Percentiles rank a stretch among this genome's conserved stretches.
Conservation (phyloP, 805 yeast species). For the Candida saitoana region DNA sequence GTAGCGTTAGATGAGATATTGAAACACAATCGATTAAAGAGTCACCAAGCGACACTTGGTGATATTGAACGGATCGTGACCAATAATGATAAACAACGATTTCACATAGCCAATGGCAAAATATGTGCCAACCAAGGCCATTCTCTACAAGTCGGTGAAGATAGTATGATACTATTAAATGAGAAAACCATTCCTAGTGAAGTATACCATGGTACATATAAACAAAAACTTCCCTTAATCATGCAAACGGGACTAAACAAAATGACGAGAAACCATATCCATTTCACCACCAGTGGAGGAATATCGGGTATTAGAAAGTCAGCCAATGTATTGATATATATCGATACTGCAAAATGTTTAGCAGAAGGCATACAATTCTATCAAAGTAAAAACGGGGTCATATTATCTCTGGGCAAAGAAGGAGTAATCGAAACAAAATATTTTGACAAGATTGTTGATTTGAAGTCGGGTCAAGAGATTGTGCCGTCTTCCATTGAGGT, state of each 20-base stretch:
- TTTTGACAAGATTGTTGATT: conserved; percentile 31
- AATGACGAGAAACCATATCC: conserved; percentile 83
- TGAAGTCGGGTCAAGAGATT: conserved; percentile 5
- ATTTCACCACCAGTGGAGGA: conserved; percentile 57
- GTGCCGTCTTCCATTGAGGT: no score
- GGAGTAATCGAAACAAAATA: conserved; percentile 48
- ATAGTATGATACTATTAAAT: conserved; percentile 38
- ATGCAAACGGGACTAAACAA: conserved; percentile 54
- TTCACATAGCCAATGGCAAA: conserved; percentile 38
- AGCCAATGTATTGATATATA: conserved; percentile 55
- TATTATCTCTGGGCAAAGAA: conserved; percentile 58
- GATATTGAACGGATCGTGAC: conserved; percentile 62
- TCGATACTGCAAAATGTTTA: conserved; percentile 52
- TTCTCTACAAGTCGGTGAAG: conserved; percentile 49
- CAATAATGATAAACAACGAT: conserved; percentile 68
- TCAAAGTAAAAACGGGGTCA: conserved; percentile 70
- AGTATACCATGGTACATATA: conserved; percentile 79
- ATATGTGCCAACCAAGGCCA: conserved; percentile 97
- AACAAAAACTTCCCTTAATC: conserved; percentile 44
- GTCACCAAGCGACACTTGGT: conserved; percentile 48
- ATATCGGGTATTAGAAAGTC: conserved; percentile 72
- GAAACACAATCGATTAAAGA: conserved; percentile 53
- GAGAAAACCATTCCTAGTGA: conserved; percentile 43
- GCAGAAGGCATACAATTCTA: conserved; percentile 46
- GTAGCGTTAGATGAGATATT: conserved; percentile 53